Evolutionary conservation across 768 basidiomycete genomes (phyloP).

Genomic region (Paxillus ammoniavirescens): DNA sequence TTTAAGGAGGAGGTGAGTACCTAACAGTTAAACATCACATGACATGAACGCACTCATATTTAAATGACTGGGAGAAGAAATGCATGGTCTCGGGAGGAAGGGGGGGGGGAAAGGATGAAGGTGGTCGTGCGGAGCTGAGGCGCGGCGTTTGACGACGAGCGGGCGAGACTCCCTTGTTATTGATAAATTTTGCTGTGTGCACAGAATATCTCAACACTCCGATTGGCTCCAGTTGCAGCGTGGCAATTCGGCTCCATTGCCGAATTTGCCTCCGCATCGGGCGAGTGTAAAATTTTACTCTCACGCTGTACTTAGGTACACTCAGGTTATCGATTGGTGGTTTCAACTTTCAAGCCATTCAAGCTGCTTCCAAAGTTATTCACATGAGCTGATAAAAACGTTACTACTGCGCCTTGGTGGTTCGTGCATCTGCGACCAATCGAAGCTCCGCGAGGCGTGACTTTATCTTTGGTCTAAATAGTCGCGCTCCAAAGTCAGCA

Average conservation of each 20-base stretch:
- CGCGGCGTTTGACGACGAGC: constrained; percentile 13
- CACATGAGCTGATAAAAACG: neutral
- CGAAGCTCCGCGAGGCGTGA: constrained; percentile 69
- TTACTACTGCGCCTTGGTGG: neutral
- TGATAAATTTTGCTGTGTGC: constrained; percentile 12
- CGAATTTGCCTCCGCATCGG: neutral
- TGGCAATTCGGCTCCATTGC: constrained; percentile 12
- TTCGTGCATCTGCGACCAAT: constrained; percentile 32
- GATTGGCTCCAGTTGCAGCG: constrained; percentile 26
- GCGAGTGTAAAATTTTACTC: neutral
- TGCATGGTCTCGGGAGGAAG: constrained; percentile 54
- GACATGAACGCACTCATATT: constrained; percentile 66
- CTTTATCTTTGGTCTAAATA: constrained; percentile 73
- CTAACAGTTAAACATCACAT: neutral
- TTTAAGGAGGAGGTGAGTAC: constrained; percentile 11
- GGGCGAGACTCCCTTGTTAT: neutral
- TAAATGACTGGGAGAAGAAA: constrained; percentile 82
- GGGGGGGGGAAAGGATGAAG: constrained; percentile 17
- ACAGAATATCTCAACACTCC: constrained; percentile 11
- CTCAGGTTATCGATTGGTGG: too few species aligned
- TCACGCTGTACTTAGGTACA: neutral
- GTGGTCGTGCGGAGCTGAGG: constrained; percentile 21
- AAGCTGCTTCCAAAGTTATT: too few species aligned
- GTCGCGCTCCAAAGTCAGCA: neutral
- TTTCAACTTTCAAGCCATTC: too few species aligned